A percentile compares a stretch with the other conserved stretches of the same genome.
phyloP scores from a whole-genome alignment of 129 eudicot species.

The Centaurea solstitialis region DNA sequence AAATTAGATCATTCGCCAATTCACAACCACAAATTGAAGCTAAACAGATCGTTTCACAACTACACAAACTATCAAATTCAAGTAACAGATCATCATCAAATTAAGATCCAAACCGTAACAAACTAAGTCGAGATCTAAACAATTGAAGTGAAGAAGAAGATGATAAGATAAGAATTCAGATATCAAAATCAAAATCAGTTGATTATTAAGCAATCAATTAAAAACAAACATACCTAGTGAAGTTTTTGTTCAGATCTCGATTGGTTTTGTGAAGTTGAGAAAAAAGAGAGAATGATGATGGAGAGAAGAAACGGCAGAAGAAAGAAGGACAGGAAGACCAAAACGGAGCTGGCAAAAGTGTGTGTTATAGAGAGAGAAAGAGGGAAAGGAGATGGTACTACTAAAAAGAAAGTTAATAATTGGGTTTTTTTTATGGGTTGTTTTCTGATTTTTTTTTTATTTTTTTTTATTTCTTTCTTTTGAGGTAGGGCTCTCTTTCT shows the following conservation, averaged over 20 bases:
- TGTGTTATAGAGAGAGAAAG: constrained; percentile 20
- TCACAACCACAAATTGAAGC: constrained; percentile 1
- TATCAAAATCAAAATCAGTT: not conserved
- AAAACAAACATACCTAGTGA: constrained; percentile 22
- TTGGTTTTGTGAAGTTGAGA: not conserved
- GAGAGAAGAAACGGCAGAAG: constrained; percentile 23
- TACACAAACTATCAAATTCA: constrained; percentile 16
- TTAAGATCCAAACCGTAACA: constrained; percentile 19
- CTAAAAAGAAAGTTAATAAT: constrained; percentile 37
- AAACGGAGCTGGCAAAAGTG: constrained; percentile 42
- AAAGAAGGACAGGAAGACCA: constrained; percentile 27
- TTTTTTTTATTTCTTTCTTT: constrained; percentile 4
- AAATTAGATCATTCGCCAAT: not conserved
- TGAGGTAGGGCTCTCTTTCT: constrained; percentile 18
- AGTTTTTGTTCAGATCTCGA: constrained; percentile 32
- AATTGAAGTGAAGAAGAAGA: not conserved
- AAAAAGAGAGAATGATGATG: constrained; percentile 20
- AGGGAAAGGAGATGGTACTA: not conserved
- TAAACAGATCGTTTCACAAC: constrained; percentile 5
- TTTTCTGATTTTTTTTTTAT: constrained; percentile 8
- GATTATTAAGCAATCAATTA: not conserved
- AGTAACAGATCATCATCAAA: constrained; percentile 23
- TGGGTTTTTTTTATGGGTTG: constrained; percentile 24
- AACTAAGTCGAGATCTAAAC: constrained; percentile 20
- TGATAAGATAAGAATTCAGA: not conserved